Base-by-base conservation (phyloP, 2,329 filamentous ascomycete genomes). In the Penicillium corylophilum region DNA sequence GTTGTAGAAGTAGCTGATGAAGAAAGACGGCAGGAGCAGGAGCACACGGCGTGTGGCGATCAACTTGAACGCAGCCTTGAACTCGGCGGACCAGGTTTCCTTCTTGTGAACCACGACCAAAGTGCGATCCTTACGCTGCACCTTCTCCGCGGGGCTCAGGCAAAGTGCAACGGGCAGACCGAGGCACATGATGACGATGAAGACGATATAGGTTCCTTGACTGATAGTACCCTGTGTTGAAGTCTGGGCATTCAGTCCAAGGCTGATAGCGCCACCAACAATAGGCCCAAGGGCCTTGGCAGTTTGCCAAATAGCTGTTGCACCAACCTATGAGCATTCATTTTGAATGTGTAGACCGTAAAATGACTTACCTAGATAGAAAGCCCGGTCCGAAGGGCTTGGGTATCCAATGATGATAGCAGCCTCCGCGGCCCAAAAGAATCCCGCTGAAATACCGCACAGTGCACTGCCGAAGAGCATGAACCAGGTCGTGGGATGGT, bases 401-500 rank as follows among this genome's bases (percentile, higher is more conserved):
- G 60, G 60, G 33, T 79, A 79, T 2, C 75, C 76, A 15, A 79
- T 65, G 0, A 76, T 76, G 5, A 79, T 71, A 2, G 77, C 75
- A 8, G 74, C 77, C 60, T 79, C 77, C 3, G 71, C 69, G 0
- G 75, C 74, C 77, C 77, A 79, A 64, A 79, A 78, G 5, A 79
- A 64, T 0, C 76, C 76, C 0, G 77, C 77, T 2, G 71, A 74
- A 26, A 78, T 63, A 46, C 77, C 77, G 54, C 77, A 79, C 4
- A 70, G 62, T 0, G 71, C 75, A 15, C 75, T 73, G 10, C 76
- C 77, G 6, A 79, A 66, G 1, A 78, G 70, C 16, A 79, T 72
- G n/a, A 79, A 73, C 77, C 77, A 80, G 12, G 70, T 74, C 28
- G 76, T 79, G 1, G 77, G 76, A 55, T 71, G 79, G 4, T 75